Evolutionary conservation across 805 yeast species (phyloP).

Genomic region (Debaryomyces prosopidis): DNA sequence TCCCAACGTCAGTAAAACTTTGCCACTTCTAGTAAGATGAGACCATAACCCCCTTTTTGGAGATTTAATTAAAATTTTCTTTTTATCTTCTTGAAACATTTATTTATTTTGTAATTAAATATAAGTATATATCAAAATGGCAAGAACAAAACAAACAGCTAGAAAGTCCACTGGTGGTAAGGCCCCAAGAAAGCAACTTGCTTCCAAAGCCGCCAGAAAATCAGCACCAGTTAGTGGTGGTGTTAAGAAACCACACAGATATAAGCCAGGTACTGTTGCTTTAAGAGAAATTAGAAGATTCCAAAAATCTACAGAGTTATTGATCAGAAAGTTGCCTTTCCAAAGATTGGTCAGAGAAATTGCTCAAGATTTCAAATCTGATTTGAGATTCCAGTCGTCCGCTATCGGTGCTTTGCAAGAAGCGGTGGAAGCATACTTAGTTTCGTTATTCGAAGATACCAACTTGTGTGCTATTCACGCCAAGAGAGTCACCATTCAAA

Average conservation of each 20-base stretch:
- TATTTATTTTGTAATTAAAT: neutral
- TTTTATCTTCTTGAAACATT: neutral
- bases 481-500: slow-evolving; percentile 97
- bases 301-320: slow-evolving; percentile 92
- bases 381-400: slow-evolving; percentile 93
- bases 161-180: slow-evolving; percentile 96
- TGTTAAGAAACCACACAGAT: slow-evolving; percentile 94
- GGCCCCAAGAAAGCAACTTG: slow-evolving; percentile 92
- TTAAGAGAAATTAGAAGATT: slow-evolving; percentile 96
- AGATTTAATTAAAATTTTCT: neutral
- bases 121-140: slow-evolving; percentile 55
- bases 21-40: neutral
- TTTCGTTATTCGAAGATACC: slow-evolving; percentile 94
- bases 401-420: slow-evolving; percentile 98
- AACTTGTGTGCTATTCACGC: slow-evolving; percentile 99
- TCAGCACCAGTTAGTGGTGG: slow-evolving; percentile 92
- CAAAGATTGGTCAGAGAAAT: slow-evolving; percentile 96
- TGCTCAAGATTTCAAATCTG: slow-evolving; percentile 91
- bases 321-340: slow-evolving; percentile 96
- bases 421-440: slow-evolving; percentile 97
- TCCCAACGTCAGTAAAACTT: neutral
- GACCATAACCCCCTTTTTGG: neutral
- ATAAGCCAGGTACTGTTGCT: slow-evolving; percentile 97
- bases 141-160: slow-evolving; percentile 93
- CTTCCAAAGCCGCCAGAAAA: slow-evolving; percentile 91